These are phyloP conservation scores for Rosellinia necatrix DNA, from an alignment of 2,329 filamentous ascomycete species.

Conservation along the genomic window DNA sequence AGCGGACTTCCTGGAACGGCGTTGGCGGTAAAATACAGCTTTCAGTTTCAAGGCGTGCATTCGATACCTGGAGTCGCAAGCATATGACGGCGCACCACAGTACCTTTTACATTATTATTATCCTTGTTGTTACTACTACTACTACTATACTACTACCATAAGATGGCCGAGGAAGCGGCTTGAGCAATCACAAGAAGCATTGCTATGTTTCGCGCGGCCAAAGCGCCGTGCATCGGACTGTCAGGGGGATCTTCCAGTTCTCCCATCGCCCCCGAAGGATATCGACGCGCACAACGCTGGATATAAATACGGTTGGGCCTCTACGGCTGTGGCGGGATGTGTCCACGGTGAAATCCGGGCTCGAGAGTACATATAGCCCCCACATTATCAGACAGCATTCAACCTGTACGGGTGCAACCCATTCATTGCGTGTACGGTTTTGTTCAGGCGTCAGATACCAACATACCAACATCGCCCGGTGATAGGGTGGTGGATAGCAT, in stretches of 20 bases:
- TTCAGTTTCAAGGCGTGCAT: constrained; percentile 29
- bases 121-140: constrained; percentile 4
- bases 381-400: background rate
- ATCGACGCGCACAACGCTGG: background rate
- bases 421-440: constrained; percentile 30
- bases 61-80: constrained; percentile 38
- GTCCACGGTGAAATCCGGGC: background rate
- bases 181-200: constrained; percentile 29
- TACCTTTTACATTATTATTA: constrained; percentile 29
- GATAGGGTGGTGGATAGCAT: constrained; percentile 35
- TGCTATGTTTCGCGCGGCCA: background rate
- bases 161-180: constrained; percentile 31
- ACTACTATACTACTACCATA: constrained; percentile 20
- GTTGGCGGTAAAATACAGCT: constrained; percentile 31
- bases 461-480: constrained; percentile 37
- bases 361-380: constrained; percentile 13
- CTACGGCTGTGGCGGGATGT: background rate
- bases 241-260: constrained; percentile 3
- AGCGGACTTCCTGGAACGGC: constrained; percentile 26
- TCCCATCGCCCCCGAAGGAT: constrained; percentile 12
- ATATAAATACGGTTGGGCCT: constrained; percentile 4
- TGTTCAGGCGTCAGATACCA: constrained; percentile 38
- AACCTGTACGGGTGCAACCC: constrained; percentile 25
- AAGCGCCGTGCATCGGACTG: background rate
- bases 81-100: constrained; percentile 40